Evolutionary conservation across 257 asterid genomes (phyloP).

Genomic region (Solanum pimpinellifolium): DNA sequence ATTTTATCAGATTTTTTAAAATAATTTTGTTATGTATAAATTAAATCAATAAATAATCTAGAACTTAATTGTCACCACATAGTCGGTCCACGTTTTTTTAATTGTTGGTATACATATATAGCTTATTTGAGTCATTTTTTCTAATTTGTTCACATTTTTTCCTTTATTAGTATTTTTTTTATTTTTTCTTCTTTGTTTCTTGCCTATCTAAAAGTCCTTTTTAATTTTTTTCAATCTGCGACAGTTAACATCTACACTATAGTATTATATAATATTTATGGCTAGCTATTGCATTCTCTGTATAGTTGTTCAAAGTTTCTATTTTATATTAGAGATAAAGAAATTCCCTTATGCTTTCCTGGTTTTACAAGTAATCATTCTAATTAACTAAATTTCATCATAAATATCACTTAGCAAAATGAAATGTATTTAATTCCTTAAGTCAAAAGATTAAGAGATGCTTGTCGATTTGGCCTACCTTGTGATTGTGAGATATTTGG

Average conservation of each 20-base stretch:
- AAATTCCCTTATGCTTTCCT: neutral
- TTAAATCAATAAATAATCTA: neutral
- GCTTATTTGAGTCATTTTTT: neutral
- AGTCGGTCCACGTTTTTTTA: neutral
- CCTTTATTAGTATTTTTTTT: neutral
- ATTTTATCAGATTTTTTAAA: neutral
- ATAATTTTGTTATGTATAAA: neutral
- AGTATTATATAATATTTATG: neutral
- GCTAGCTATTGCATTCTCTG: neutral
- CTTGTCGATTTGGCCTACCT: neutral
- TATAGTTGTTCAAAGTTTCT: neutral
- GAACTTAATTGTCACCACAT: neutral
- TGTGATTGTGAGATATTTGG: neutral
- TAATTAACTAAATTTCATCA: neutral
- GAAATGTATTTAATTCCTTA: neutral
- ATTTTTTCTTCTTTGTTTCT: neutral
- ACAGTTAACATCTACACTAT: neutral
- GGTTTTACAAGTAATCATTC: neutral
- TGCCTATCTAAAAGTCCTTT: neutral
- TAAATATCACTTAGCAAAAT: neutral
- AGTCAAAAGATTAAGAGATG: neutral
- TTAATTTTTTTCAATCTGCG: neutral
- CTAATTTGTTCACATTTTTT: neutral
- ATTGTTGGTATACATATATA: neutral
- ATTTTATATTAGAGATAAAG: neutral